These are phyloP conservation scores for Annona squamosa DNA, from an alignment of 164 flowering plant genomes.

Conservation along the genomic window DNA sequence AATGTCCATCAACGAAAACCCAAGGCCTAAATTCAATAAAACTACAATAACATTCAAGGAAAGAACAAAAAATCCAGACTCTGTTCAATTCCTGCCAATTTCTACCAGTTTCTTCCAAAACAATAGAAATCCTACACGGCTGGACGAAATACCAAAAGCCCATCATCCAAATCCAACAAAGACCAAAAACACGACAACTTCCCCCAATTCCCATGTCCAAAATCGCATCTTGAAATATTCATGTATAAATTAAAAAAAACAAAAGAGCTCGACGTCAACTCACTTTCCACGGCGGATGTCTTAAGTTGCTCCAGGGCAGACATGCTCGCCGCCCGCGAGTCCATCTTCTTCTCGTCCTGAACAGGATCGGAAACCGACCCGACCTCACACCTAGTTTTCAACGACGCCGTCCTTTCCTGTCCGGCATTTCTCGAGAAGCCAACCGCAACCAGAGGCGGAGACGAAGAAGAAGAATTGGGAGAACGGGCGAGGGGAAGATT, in stretches of 20 bases:
- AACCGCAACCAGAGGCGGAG: conserved; percentile 17
- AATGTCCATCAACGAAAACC: not conserved
- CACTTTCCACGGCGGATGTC: conserved; percentile 71
- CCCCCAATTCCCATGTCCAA: not conserved
- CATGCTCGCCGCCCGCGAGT: conserved; percentile 40
- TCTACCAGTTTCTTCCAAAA: not conserved
- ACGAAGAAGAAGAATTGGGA: conserved; percentile 16
- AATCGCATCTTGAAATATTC: not conserved
- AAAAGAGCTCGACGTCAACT: conserved; percentile 5
- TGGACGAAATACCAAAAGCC: not conserved
- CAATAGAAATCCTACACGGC: not conserved
- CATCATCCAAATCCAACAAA: not conserved
- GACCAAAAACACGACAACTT: not conserved
- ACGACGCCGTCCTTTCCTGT: conserved; percentile 21
- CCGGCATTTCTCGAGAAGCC: conserved; percentile 12
- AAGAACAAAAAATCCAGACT: not conserved
- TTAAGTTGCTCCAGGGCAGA: conserved; percentile 86
- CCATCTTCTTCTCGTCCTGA: conserved; percentile 15
- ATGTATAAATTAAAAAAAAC: not conserved
- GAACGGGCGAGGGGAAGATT: conserved; percentile 21
- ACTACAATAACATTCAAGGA: not conserved
- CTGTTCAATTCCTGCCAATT: not conserved
- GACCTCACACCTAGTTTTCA: conserved; percentile 34
- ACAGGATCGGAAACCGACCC: conserved; percentile 15
- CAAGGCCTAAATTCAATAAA: not conserved